Base-by-base conservation (phyloP, 257 asterid species). In the Forsythia suspensa region DNA sequence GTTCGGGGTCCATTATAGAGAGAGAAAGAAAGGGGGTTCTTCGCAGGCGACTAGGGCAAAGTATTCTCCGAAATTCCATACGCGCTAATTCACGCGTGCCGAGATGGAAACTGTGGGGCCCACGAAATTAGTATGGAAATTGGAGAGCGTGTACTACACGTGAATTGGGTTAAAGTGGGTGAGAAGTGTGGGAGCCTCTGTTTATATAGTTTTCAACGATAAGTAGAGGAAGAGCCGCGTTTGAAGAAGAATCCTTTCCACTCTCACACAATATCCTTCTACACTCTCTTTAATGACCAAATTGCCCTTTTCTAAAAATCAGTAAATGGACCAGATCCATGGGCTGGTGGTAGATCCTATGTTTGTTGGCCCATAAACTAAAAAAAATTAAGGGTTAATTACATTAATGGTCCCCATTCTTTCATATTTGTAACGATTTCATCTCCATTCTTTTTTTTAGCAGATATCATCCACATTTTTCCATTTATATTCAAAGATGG, bases 21-120 rank as follows among this genome's bases (percentile, higher is more conserved):
- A 63, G 76, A 57, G 24, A 69, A 40, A 38, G 73, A 38, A 18
- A 69, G 18, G 63, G 3, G 77, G 75, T 67, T 71, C 66, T 76
- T 12, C 57, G 79, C 77, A 76, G 77, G 81, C 24, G 75, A 76
- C 82, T 85, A 85, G 88, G 86, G 88, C 88, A 85, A 77, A 82
- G 79, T 79, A 71, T 81, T 81, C 79, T 75, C 78, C 72, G 36
- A 74, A 72, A 46, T 72, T 75, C 71, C 68, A 36, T 74, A 77
- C 84, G 86, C 81, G 88, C 84, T 80, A 72, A 63, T 52, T 71
- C 77, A 21, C 3, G 34, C 82, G 77, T 79, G 75, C n/a, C 39
- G 2, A 9, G 6, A 24, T 21, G 39, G 18, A 29, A 63, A 3
- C 7, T 0, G 39, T 11, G 70, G 39, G 70, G 3, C 70, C 67